Conservation (phyloP, 2,329 filamentous ascomycete genomes). For the Fusarium cicatricum region DNA sequence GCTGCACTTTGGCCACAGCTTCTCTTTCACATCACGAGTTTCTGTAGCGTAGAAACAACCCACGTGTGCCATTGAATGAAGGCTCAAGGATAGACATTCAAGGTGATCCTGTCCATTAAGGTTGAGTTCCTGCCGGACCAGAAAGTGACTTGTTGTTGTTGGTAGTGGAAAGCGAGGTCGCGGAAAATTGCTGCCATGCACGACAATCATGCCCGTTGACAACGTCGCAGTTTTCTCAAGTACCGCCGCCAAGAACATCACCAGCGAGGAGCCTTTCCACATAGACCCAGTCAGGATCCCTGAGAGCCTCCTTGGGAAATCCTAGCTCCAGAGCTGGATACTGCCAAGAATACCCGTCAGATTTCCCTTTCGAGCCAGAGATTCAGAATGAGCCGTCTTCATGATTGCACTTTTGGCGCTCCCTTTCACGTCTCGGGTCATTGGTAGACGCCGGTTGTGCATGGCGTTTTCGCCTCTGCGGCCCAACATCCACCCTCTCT, state of each 20-base stretch:
- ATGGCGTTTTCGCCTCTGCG: conserved; percentile 34
- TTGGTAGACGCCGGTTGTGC: conserved; percentile 6
- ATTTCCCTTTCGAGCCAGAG: conserved; percentile 22
- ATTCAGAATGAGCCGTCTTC: not conserved
- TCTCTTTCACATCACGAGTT: too few relatives aligned
- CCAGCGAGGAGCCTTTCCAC: conserved; percentile 20
- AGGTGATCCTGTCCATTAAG: too few relatives aligned
- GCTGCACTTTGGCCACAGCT: too few relatives aligned
- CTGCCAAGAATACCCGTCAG: conserved; percentile 24
- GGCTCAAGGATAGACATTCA: too few relatives aligned
- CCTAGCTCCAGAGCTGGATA: conserved; percentile 23
- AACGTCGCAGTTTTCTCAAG: conserved; percentile 19
- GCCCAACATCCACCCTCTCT: too few relatives aligned
- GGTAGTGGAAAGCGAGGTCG: too few relatives aligned
- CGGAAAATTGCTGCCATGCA: too few relatives aligned
- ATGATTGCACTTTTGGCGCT: not conserved
- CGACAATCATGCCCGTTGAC: not conserved
- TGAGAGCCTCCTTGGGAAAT: conserved; percentile 5
- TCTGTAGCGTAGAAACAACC: too few relatives aligned
- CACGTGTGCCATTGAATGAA: too few relatives aligned
- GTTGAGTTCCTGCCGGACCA: too few relatives aligned
- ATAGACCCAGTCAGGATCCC: conserved; percentile 19
- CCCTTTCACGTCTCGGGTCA: not conserved
- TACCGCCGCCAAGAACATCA: not conserved
- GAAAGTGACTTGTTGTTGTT: too few relatives aligned